Conservation (phyloP, 371 early-diverging fungal genomes). For the Thermomucor indicae-seudaticae region DNA sequence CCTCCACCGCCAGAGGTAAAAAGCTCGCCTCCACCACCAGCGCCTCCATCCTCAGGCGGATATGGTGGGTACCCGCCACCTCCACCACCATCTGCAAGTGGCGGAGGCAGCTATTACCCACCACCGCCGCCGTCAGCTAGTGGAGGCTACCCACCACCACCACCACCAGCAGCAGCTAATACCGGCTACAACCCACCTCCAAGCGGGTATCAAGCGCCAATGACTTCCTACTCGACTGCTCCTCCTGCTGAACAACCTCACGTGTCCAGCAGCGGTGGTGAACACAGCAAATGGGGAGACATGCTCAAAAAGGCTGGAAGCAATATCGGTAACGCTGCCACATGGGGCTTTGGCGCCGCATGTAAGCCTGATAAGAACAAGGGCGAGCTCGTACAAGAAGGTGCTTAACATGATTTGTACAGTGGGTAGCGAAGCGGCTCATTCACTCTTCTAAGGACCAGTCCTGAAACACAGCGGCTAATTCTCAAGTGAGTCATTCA, state of each 20-base stretch:
- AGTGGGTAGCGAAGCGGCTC: conserved; percentile 7
- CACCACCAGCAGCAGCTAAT: background rate
- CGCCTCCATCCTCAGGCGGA: background rate
- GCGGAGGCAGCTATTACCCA: conserved; percentile 4
- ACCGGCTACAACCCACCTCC: conserved; percentile 11
- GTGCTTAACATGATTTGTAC: background rate
- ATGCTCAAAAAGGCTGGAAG: conserved; percentile 5
- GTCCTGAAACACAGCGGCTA: background rate
- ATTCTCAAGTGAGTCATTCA: background rate
- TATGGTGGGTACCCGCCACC: conserved; percentile 5
- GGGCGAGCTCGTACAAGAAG: background rate
- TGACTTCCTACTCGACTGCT: conserved; percentile 6
- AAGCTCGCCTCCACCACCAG: conserved; percentile 5
- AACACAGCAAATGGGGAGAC: background rate
- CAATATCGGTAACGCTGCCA: conserved; percentile 32
- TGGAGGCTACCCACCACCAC: conserved; percentile 3
- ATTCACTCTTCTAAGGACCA: background rate
- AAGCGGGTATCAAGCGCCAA: conserved; percentile 3
- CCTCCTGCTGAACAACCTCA: conserved; percentile 12
- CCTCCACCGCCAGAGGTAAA: conserved; percentile 6
- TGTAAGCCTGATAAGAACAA: background rate
- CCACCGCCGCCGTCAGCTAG: background rate
- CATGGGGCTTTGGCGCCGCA: conserved; percentile 36
- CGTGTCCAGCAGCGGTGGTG: conserved; percentile 9
- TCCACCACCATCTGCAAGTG: conserved; percentile 6